These are phyloP conservation scores for Neophaeococcomyces mojaviensis DNA, from an alignment of 2,329 filamentous ascomycete species.

Conservation along the genomic window DNA sequence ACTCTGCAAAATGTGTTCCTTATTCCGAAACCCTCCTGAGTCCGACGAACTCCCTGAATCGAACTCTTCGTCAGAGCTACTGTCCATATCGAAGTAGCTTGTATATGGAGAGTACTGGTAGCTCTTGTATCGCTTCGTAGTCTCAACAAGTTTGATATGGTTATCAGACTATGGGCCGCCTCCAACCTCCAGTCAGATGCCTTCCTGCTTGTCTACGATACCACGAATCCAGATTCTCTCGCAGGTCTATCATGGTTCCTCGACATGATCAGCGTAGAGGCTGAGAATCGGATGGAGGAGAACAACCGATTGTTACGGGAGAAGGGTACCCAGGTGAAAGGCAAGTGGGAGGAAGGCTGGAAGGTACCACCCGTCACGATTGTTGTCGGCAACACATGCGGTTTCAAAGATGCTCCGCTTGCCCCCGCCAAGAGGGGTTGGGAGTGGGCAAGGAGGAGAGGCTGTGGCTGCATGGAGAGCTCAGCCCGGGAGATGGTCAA, in stretches of 20 bases:
- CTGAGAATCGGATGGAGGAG: constrained; percentile 49
- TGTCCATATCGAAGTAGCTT: no score
- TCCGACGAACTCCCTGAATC: no score
- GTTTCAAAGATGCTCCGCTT: constrained; percentile 49
- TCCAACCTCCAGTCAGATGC: constrained; percentile 57
- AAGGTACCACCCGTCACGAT: constrained; percentile 52
- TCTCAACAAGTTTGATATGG: no score
- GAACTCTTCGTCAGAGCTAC: no score
- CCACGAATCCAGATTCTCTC: constrained; percentile 51
- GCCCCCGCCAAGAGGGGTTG: constrained; percentile 51
- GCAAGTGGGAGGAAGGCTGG: constrained; percentile 23
- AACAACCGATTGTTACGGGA: constrained; percentile 34
- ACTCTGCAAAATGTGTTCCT: no score
- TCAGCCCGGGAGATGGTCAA: constrained; percentile 62
- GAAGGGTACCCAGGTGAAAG: constrained; percentile 19
- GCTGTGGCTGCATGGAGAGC: constrained; percentile 62
- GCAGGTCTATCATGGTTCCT: constrained; percentile 54
- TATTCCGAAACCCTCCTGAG: no score
- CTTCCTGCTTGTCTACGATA: constrained; percentile 61
- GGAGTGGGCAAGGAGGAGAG: constrained; percentile 52
- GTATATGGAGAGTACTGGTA: no score
- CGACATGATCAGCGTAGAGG: constrained; percentile 57
- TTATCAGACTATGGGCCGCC: constrained; percentile 57
- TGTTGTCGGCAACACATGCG: constrained; percentile 57
- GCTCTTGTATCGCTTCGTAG: no score